Evolutionary conservation across 768 basidiomycete species (phyloP), one percentile per base, ranked within the genome.

Genomic region (Boletus subparvulus): DNA sequence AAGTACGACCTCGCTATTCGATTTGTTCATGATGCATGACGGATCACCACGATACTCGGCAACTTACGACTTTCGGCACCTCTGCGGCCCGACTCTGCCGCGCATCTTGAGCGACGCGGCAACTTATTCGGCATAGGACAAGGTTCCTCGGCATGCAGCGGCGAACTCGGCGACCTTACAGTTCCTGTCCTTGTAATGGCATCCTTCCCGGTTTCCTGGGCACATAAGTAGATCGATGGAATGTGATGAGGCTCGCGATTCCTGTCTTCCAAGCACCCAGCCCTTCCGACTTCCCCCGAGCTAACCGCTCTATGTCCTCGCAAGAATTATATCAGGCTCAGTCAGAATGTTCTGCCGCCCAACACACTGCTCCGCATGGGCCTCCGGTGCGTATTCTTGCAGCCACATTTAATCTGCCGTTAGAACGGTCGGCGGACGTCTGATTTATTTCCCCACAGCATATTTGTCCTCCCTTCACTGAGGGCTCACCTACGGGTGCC

Each of bases 141-240:
- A 57, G 55, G 64, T 66, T 57, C 30, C 40, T 60, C 64, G 61
- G 64, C 61, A 61, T 3, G 24, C 50, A 50, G 30, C 51, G 48
- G 52, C 51, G 51, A 17, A 42, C 17, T 30, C 39, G 47, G 57
- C 28, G n/a, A 32, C 33, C 26, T 36, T 36, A 39, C n/a, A 47
- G 40, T 48, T 52, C 33, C 47, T 56, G 33, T 37, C 43, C 52
- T 48, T 19, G 61, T 39, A 59, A 59, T 28, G 35, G 35, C 48
- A 16, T 36, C 33, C 43, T 33, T 53, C 26, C 37, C 32, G 43
- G 44, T 35, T 61, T 57, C 53, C 52, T 36, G 52, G 14, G 47
- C 43, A 48, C 45, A 47, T 65, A 66, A 64, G 62, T 56, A 59
- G 50, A 54, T 46, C 36, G 37, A 57, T 39, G 42, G 35, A 41